Evolutionary conservation across 2,329 filamentous ascomycete genomes (phyloP), one percentile per base, ranked within the genome.

Genomic region (Acephala macrosclerotiorum): DNA sequence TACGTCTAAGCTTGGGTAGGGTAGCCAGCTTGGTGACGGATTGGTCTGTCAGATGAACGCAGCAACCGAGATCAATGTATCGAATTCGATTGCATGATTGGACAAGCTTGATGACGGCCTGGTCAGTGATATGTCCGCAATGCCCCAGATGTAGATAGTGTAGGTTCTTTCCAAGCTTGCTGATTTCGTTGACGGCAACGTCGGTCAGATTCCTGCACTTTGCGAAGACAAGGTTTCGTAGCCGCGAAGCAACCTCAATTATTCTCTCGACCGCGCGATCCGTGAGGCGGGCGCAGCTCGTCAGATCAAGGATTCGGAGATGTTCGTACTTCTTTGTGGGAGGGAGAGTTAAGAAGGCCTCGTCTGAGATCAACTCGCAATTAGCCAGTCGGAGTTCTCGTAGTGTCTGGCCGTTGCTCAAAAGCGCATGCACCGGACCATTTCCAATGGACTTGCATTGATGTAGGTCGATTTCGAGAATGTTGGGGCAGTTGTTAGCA

Each of bases 51-150:
- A 99, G 82, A 72, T 93, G 90, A 16, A 87, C 87, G 79, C 96
- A 99, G 80, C 96, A 98, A n/a, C 96, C 96, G 51, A 99, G 82
- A 76, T 99, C 96, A 70, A 99, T 99, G 77, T 99, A 99, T 63
- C 96, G 88, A 71, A 99, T 98, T 26, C 96, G 89, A 75, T 95
- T 98, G 83, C 96, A 99, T 61, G 84, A 84, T 71, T 91, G 89
- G 45, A 97, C 93, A 36, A 99, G 84, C 63, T 89, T 89, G 73
- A 92, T 91, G 20, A 99, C 93, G 1, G 93, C 94, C 40, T 89
- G 85, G 75, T 99, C 96, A 0, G 95, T 97, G 75, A 99, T 94
- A 56, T 94, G 89, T 33, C 88, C 88, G 78, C 96, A 99, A 78
- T 99, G 96, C 11, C 96, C 96, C 1, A 99, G 85, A 75, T 99